Evolutionary conservation across 371 early-diverging fungal genomes (phyloP).

Genomic region (Lichtheimia ornata): DNA sequence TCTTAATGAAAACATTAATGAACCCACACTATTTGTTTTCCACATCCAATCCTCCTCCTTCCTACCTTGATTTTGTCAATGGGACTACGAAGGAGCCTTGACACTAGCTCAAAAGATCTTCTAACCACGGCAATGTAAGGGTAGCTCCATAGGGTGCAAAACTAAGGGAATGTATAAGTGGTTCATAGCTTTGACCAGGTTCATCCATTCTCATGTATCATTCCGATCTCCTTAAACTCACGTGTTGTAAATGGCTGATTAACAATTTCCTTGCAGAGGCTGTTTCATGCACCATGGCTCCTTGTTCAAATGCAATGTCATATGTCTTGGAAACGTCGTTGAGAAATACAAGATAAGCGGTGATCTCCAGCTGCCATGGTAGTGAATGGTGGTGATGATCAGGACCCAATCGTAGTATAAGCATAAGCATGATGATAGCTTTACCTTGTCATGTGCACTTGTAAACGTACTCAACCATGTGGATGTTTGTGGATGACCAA

Average conservation of each 20-base stretch:
- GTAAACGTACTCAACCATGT: not conserved
- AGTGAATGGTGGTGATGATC: too few species aligned
- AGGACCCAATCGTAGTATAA: too few species aligned
- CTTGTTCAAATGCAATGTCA: too few species aligned
- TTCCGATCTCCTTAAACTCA: not conserved
- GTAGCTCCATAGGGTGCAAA: slow-evolving; percentile 10
- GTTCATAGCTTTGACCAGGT: not conserved
- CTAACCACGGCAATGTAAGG: slow-evolving; percentile 22
- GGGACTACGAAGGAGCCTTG: not conserved
- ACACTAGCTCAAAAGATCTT: slow-evolving; percentile 18
- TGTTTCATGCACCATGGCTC: too few species aligned
- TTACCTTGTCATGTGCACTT: slow-evolving; percentile 1
- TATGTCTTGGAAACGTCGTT: too few species aligned
- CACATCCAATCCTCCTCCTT: not conserved
- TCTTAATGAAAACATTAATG: not conserved
- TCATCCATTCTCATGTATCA: slow-evolving; percentile 3
- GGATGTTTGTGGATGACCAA: not conserved
- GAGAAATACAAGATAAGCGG: too few species aligned
- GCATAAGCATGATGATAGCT: not conserved
- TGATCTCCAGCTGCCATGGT: too few species aligned
- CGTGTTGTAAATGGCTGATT: too few species aligned
- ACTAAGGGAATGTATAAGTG: slow-evolving; percentile 1
- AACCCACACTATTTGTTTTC: not conserved
- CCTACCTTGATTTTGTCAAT: slow-evolving; percentile 1
- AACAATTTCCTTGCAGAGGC: too few species aligned